A percentile compares a stretch with the other conserved stretches of the same genome.
Conservation (phyloP, 257 asterid species). For the Capsicum chinense region DNA sequence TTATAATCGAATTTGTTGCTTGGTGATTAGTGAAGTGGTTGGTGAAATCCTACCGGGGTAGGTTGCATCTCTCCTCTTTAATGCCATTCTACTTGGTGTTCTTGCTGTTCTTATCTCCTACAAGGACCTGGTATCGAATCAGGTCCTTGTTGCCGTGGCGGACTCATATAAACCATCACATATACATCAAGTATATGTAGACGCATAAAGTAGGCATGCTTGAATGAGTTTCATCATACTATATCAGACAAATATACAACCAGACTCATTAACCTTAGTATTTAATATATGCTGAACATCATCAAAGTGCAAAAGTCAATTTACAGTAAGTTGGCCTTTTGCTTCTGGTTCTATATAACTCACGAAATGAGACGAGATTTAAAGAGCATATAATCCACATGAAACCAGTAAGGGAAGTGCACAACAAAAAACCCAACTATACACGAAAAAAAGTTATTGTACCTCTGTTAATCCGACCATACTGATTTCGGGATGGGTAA, state of each 20-base stretch:
- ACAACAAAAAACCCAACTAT: conserved; percentile 21
- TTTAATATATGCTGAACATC: background rate
- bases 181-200: background rate
- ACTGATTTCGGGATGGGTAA: conserved; percentile 99
- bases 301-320: background rate
- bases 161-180: too few species aligned
- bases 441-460: conserved; percentile 24
- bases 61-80: too few species aligned
- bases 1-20: too few species aligned
- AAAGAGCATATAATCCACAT: conserved; percentile 3
- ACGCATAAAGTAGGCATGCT: background rate
- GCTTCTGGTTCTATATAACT: conserved; percentile 21
- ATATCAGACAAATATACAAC: background rate
- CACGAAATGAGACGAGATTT: background rate
- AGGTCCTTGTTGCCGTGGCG: too few species aligned
- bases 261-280: background rate
- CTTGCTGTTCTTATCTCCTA: too few species aligned
- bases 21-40: too few species aligned
- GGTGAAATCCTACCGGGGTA: too few species aligned
- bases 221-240: background rate
- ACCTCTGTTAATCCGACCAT: conserved; percentile 99
- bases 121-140: too few species aligned
- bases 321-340: background rate
- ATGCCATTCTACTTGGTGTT: too few species aligned
- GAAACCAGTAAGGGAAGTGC: conserved; percentile 23